phyloP scores from a whole-genome alignment of 257 asterid species.

The Gentiana straminea region DNA sequence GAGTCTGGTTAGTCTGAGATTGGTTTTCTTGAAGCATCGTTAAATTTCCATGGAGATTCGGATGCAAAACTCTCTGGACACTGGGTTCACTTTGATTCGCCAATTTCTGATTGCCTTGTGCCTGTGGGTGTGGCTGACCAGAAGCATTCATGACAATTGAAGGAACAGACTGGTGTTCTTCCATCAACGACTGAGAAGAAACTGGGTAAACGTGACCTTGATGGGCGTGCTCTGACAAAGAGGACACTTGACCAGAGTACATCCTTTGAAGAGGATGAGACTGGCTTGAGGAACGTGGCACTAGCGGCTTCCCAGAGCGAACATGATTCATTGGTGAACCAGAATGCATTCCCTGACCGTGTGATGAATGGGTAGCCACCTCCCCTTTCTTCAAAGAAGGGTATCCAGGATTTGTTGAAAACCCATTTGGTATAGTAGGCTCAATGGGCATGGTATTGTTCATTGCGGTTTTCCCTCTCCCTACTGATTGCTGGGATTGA shows the following conservation, averaged over 20 bases:
- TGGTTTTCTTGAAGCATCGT: conserved; percentile 38
- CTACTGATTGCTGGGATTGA: conserved; percentile 55
- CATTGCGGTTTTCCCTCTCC: conserved; percentile 47
- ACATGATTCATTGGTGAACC: conserved; percentile 31
- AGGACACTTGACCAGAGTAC: conserved; percentile 39
- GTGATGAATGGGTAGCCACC: conserved; percentile 30
- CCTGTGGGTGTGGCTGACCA: conserved; percentile 31
- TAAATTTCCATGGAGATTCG: conserved; percentile 27
- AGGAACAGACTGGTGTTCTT: conserved; percentile 38
- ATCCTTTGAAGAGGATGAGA: conserved; percentile 43
- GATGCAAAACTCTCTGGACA: conserved; percentile 38
- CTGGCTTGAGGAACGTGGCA: conserved; percentile 43
- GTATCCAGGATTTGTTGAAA: conserved; percentile 39
- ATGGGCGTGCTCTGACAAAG: conserved; percentile 37
- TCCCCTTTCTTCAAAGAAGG: conserved; percentile 43
- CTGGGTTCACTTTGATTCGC: conserved; percentile 38
- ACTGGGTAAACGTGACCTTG: conserved; percentile 34
- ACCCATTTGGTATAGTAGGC: conserved; percentile 41
- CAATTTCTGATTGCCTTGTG: conserved; percentile 41
- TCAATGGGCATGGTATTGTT: conserved; percentile 48
- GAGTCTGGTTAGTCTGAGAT: conserved; percentile 36
- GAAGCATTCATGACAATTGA: conserved; percentile 30
- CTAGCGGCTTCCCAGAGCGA: conserved; percentile 35
- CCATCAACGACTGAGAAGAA: conserved; percentile 31
- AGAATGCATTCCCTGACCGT: conserved; percentile 36